Evolutionary conservation across 176 grass and related monocot species (phyloP).

Genomic region (maize (Zea mays)): DNA sequence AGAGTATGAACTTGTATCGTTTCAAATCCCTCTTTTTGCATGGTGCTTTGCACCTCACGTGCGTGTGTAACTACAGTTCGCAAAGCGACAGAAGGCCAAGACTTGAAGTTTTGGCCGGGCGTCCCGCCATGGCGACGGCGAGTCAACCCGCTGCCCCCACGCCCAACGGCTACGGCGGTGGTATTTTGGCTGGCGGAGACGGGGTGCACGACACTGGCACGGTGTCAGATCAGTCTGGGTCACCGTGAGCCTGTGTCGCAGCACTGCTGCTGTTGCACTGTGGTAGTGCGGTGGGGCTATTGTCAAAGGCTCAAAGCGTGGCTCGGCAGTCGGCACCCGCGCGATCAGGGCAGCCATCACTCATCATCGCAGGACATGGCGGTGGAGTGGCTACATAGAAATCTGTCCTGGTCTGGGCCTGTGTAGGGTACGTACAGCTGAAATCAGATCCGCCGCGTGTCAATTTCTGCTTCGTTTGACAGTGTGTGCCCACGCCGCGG

Average conservation of each 20-base stretch:
- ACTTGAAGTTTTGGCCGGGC: conserved; percentile 29
- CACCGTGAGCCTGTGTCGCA: too few relatives aligned
- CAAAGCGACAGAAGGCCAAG: not conserved
- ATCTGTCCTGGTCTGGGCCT: not conserved
- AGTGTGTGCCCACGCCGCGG: not conserved
- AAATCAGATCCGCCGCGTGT: not conserved
- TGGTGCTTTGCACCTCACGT: not conserved
- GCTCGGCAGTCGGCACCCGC: conserved; percentile 14
- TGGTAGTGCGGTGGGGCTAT: not conserved
- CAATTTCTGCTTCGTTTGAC: not conserved
- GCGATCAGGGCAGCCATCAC: conserved; percentile 18
- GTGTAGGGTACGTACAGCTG: too few relatives aligned
- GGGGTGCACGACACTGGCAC: not conserved
- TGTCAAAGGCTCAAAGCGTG: not conserved
- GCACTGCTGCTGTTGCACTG: too few relatives aligned
- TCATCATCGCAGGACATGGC: not conserved
- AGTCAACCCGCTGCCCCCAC: conserved; percentile 2
- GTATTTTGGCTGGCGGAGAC: not conserved
- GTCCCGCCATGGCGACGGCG: not conserved
- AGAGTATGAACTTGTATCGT: conserved; percentile 13
- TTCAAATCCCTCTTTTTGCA: not conserved
- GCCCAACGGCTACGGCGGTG: not conserved
- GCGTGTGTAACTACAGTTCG: not conserved
- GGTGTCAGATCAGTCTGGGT: too few relatives aligned
- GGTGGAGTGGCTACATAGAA: not conserved